Base-by-base conservation (phyloP, 371 early-diverging fungal species). In the Actinomortierella ambigua region DNA sequence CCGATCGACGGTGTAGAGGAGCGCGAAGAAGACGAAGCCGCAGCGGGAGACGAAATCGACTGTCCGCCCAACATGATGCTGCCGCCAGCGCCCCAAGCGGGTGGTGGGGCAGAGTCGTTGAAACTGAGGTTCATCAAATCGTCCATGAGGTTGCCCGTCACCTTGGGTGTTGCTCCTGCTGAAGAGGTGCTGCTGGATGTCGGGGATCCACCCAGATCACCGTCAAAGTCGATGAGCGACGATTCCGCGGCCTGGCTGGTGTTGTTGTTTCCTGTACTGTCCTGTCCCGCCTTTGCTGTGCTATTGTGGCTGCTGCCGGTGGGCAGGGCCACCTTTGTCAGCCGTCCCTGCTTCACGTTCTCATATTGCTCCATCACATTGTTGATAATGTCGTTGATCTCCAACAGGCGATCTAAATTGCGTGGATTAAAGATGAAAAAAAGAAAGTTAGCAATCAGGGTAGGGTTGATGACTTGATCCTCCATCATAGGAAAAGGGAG, bases 321-420 rank as follows among this genome's bases (percentile, higher is more conserved):
- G 69, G 73, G 73, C 13, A 67, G 70, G 5, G 69, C n/a, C 14
- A 28, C 76, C 76, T 70, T 85, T 76, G 49, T 73, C 56, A 41
- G 77, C 77, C 73, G 85, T 58, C 95, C 87, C 15, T 80, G 76
- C 77, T 88, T 82, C 56, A 92, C 73, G 40, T 90, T 89, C n/a
- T 77, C 75, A 62, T 90, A 91, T 61, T 90, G 91, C 58, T 83
- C 81, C n/a, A 93, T 75, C 1, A 88, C 95, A 27, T 86, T 89
- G 68, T 89, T 90, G 60, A 97, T 89, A 53, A 90, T 76, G 68
- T 93, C 93, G 59, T 92, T 93, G 53, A 95, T 69, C 24, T 82
- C 81, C 48, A 95, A 79, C 28, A 96, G 75, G 22, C 87, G 82
- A 41, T 85, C 88, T 85, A 66, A n/a, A n/a, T n/a, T n/a, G n/a